Evolutionary conservation across 2,329 filamentous ascomycete genomes (phyloP).

Genomic region (Colletotrichum truncatum): DNA sequence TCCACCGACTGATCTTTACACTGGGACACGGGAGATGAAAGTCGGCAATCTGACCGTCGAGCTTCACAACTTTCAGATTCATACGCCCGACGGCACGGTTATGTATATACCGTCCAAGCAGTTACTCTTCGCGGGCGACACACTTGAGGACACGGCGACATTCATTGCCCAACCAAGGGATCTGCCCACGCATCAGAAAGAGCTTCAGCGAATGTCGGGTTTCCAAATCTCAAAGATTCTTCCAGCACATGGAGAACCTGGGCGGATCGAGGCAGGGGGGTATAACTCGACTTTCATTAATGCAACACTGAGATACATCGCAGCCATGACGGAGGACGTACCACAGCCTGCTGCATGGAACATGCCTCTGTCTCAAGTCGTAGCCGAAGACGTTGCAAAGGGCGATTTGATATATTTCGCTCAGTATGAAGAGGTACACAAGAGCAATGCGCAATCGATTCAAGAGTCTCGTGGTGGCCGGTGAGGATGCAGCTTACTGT

Average conservation of each 20-base stretch:
- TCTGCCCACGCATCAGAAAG: slow-evolving; percentile 13
- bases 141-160: slow-evolving; percentile 24
- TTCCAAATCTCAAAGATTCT: slow-evolving; percentile 25
- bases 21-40: slow-evolving; percentile 5
- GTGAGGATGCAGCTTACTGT: too few relatives aligned
- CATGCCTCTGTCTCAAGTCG: slow-evolving; percentile 20
- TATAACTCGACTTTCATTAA: slow-evolving; percentile 28
- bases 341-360: slow-evolving; percentile 20
- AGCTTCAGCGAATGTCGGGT: slow-evolving; percentile 13
- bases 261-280: slow-evolving; percentile 12
- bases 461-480: slow-evolving; percentile 1
- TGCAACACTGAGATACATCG: slow-evolving; percentile 21
- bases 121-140: slow-evolving; percentile 22
- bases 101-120: slow-evolving; percentile 26
- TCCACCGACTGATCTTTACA: slow-evolving; percentile 16
- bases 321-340: slow-evolving; percentile 24
- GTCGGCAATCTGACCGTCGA: slow-evolving; percentile 19
- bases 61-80: slow-evolving; percentile 24
- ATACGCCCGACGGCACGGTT: slow-evolving; percentile 23
- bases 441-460: slow-evolving; percentile 18
- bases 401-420: slow-evolving; percentile 26
- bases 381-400: slow-evolving; percentile 14
- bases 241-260: slow-evolving; percentile 22
- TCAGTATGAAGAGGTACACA: slow-evolving; percentile 28
- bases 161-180: slow-evolving; percentile 22